These are phyloP conservation scores for Shiraia sp. DNA, from an alignment of 2,329 filamentous ascomycete species.

Conservation along the genomic window DNA sequence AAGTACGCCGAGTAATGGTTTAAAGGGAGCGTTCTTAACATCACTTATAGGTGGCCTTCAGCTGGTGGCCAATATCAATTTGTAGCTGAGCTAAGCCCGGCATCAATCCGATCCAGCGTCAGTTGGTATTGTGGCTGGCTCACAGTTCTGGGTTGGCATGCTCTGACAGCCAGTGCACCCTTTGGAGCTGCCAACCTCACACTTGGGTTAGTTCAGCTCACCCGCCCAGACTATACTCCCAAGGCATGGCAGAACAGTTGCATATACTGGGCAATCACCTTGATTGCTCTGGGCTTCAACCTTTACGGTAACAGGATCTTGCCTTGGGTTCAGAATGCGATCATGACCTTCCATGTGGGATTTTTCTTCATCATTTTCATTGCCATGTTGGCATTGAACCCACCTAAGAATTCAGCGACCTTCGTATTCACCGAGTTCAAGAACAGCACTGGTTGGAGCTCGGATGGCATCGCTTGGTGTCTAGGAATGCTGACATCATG, in stretches of 20 bases:
- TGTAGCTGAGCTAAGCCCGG: constrained; percentile 3
- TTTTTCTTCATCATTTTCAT: constrained; percentile 37
- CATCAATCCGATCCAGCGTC: background rate
- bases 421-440: constrained; percentile 44
- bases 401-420: constrained; percentile 41
- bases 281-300: constrained; percentile 45
- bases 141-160: background rate
- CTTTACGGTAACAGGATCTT: constrained; percentile 46
- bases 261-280: constrained; percentile 46
- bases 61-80: constrained; percentile 10
- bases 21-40: no score
- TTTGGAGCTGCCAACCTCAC: constrained; percentile 3
- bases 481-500: constrained; percentile 41
- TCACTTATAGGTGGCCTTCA: constrained; percentile 4
- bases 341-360: constrained; percentile 52
- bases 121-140: constrained; percentile 1
- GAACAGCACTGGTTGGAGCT: constrained; percentile 42
- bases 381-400: constrained; percentile 49
- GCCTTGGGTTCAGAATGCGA: constrained; percentile 49
- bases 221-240: constrained; percentile 32
- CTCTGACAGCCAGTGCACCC: background rate
- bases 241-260: constrained; percentile 53
- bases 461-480: constrained; percentile 32
- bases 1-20: no score
- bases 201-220: constrained; percentile 28